Base-by-base conservation (phyloP, 148 eudicot genomes). In the Fagopyrum esculentum region DNA sequence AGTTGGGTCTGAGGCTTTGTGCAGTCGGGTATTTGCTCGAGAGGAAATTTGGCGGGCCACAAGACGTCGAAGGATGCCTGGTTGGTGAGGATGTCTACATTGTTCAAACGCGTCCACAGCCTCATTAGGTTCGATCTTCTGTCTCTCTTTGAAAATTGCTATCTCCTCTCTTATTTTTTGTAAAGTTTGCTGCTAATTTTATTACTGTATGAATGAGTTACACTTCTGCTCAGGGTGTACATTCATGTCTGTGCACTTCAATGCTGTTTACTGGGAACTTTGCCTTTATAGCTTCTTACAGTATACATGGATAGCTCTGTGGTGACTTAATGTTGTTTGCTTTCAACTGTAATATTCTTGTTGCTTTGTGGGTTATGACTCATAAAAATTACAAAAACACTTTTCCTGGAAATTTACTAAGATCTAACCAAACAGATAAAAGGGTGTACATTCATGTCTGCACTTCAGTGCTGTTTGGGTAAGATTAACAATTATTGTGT, bases 1-100 rank as follows among this genome's bases (percentile, higher is more conserved):
- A 87, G 83, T 84, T 94, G 8, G 97, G 96, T 45, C 91, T 81
- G 83, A 83, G 90, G 43, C 92, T 91, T 8, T 86, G 97, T 63
- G 87, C 97, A 6, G 93, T 94, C 0, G 98, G 98, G 9, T 79
- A 86, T 61, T 92, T 88, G 64, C 84, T 94, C 0, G 97, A 94
- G 82, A 89, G 90, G 78, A 90, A 85, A 80, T 94, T 94, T 60
- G 97, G 91, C 0, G 45, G 87, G 45, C 89, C 97, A 45, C 98
- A 94, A 78, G 98, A 94, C 64, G 92, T 92, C 1, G 98, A 94
- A 82, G 98, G 98, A 61, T 94, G 97, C 76, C 59, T 92, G 84
- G 92, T 94, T 77, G 97, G 97, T 60, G 80, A 89, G 45, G 96
- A 89, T 50, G 77, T 94, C 5, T 92, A 80, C 76, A 84, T 91